Evolutionary conservation across 208 protist species (phyloP).

Genomic region (Wallacemonas collosoma): DNA sequence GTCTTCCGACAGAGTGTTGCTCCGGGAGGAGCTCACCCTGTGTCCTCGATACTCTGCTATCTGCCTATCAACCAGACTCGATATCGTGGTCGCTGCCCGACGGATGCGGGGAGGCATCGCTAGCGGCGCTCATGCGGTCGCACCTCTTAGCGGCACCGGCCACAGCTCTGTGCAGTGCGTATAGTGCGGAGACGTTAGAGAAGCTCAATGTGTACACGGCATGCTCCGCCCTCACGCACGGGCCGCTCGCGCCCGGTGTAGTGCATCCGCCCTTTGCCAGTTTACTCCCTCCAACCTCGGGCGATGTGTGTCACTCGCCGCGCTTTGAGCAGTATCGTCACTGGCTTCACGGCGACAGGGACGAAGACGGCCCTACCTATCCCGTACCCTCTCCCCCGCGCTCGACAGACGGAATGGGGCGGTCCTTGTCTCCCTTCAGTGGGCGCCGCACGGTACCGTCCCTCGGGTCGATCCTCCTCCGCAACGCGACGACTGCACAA

Average conservation of each 20-base stretch:
- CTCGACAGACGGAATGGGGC: neutral
- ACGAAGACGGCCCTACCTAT: neutral
- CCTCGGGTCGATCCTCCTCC: neutral
- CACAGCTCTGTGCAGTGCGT: neutral
- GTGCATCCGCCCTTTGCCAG: neutral
- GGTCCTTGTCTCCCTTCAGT: neutral
- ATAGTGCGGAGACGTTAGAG: neutral
- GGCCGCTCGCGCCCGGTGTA: neutral
- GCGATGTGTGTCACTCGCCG: neutral
- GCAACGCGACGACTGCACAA: neutral
- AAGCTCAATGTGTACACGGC: neutral
- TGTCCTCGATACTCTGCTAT: neutral
- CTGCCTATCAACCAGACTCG: neutral
- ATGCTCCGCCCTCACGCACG: neutral
- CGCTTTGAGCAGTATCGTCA: neutral
- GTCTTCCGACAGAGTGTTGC: neutral
- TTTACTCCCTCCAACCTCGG: neutral
- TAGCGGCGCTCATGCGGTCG: neutral
- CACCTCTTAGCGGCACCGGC: neutral
- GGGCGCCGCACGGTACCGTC: neutral
- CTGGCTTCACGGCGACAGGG: neutral
- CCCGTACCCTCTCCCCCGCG: neutral
- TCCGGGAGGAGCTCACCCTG: neutral
- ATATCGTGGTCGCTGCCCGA: neutral
- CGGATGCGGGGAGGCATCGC: neutral